phyloP scores from a whole-genome alignment of 2,329 filamentous ascomycete genomes.

The Daldinia sp. region DNA sequence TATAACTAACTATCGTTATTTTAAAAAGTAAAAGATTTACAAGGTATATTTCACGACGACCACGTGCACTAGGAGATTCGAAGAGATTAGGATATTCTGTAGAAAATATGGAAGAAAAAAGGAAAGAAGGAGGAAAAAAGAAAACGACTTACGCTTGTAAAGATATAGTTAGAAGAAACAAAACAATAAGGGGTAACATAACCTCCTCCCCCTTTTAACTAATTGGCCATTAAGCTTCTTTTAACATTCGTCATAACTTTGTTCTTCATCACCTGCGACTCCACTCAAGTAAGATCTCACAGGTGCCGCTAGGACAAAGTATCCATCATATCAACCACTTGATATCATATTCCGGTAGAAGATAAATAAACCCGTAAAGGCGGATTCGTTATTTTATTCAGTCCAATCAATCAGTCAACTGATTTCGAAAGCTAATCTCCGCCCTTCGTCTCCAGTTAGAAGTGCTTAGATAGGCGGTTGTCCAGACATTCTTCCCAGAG shows the following conservation, averaged over 20 bases:
- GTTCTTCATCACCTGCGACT: slow-evolving; percentile 32
- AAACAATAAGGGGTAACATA: background rate
- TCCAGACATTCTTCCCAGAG: too few species aligned
- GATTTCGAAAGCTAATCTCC: slow-evolving; percentile 46
- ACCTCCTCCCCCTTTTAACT: too few species aligned
- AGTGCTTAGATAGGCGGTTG: background rate
- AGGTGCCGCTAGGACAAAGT: slow-evolving; percentile 48
- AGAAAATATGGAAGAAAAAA: too few species aligned
- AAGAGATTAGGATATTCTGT: too few species aligned
- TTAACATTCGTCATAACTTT: background rate
- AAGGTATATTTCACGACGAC: too few species aligned
- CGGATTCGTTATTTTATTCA: slow-evolving; percentile 40
- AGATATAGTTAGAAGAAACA: too few species aligned
- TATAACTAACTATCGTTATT: background rate
- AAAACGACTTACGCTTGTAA: too few species aligned
- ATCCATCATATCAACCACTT: slow-evolving; percentile 49
- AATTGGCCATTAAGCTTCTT: background rate
- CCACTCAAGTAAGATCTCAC: slow-evolving; percentile 51
- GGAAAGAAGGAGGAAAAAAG: too few species aligned
- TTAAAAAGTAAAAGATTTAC: background rate
- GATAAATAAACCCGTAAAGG: slow-evolving; percentile 38
- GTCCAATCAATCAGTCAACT: slow-evolving; percentile 54
- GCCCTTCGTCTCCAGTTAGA: background rate
- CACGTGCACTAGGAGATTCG: too few species aligned
- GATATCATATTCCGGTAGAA: slow-evolving; percentile 51